A percentile compares a stretch with the other conserved stretches of the same genome.
phyloP scores from a whole-genome alignment of 108 stramenopile genomes.

The Pelagomonas calceolata region DNA sequence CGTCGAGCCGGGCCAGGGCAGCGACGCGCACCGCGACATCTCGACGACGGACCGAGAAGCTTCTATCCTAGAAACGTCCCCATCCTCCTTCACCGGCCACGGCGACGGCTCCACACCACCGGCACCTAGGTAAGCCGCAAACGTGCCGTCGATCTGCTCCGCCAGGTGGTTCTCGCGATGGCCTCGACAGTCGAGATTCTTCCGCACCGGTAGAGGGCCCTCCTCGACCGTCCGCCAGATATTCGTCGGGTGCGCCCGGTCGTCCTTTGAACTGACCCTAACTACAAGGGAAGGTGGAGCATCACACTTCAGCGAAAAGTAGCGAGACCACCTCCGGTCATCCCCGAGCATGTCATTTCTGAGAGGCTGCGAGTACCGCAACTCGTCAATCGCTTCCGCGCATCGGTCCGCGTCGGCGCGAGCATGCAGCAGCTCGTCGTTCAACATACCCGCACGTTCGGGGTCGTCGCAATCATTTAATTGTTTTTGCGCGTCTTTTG shows the following conservation, averaged over 20 bases:
- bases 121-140: too few relatives aligned
- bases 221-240: not conserved
- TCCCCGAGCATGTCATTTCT: not conserved
- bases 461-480: too few relatives aligned
- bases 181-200: not conserved
- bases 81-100: not conserved
- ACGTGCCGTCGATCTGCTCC: too few relatives aligned
- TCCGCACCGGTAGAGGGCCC: not conserved
- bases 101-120: not conserved
- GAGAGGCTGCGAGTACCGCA: not conserved
- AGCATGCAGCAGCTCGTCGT: too few relatives aligned
- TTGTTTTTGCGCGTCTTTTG: too few relatives aligned
- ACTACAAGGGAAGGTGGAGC: not conserved
- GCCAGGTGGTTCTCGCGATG: not conserved
- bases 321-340: not conserved
- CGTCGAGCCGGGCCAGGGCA: not conserved
- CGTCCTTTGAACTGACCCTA: too few relatives aligned
- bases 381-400: too few relatives aligned
- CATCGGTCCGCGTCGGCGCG: too few relatives aligned
- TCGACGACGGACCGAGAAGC: not conserved
- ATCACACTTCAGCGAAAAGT: not conserved
- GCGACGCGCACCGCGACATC: not conserved
- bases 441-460: too few relatives aligned
- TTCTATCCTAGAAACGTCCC: too few relatives aligned
- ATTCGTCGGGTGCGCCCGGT: not conserved